Conservation (phyloP, 192 early-diverging fungal genomes). For the Gonapodya prolifera region DNA sequence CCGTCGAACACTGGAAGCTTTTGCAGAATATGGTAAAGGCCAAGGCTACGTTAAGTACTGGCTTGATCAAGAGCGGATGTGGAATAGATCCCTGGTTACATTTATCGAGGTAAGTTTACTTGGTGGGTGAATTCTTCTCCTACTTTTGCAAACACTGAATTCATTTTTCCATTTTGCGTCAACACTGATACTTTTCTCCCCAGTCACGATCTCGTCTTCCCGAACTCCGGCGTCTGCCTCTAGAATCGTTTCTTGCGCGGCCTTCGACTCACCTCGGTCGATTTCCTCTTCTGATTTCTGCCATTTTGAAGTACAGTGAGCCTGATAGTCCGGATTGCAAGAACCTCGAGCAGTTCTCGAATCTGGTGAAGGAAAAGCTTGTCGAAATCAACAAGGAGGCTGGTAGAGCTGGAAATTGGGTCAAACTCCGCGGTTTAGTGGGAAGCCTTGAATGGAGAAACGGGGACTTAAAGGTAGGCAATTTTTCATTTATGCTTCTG, state of each 20-base stretch:
- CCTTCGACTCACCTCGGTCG: slow-evolving; percentile 80
- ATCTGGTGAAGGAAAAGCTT: slow-evolving; percentile 60
- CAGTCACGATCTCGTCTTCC: slow-evolving; percentile 60
- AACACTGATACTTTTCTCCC: background rate
- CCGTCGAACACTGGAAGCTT: slow-evolving; percentile 58
- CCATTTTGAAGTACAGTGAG: slow-evolving; percentile 72
- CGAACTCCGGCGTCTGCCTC: slow-evolving; percentile 64
- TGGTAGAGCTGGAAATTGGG: slow-evolving; percentile 74
- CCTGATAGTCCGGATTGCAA: slow-evolving; percentile 64
- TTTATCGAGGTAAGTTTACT: slow-evolving; percentile 54
- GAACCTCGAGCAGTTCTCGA: slow-evolving; percentile 57
- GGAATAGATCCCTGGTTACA: slow-evolving; percentile 35
- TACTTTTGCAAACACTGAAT: background rate
- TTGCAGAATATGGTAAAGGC: slow-evolving; percentile 50
- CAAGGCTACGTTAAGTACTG: slow-evolving; percentile 3
- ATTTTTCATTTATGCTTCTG: too few relatives aligned
- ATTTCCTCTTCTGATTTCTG: slow-evolving; percentile 71
- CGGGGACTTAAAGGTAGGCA: background rate
- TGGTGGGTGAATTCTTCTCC: slow-evolving; percentile 1
- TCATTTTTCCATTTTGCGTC: background rate
- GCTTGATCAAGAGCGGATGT: background rate
- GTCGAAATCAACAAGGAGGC: slow-evolving; percentile 72
- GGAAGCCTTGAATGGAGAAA: slow-evolving; percentile 48
- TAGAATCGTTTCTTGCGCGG: slow-evolving; percentile 76
- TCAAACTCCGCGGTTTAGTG: slow-evolving; percentile 65